Evolutionary conservation across 192 early-diverging fungal genomes (phyloP).

Genomic region (Entomortierella beljakovae): DNA sequence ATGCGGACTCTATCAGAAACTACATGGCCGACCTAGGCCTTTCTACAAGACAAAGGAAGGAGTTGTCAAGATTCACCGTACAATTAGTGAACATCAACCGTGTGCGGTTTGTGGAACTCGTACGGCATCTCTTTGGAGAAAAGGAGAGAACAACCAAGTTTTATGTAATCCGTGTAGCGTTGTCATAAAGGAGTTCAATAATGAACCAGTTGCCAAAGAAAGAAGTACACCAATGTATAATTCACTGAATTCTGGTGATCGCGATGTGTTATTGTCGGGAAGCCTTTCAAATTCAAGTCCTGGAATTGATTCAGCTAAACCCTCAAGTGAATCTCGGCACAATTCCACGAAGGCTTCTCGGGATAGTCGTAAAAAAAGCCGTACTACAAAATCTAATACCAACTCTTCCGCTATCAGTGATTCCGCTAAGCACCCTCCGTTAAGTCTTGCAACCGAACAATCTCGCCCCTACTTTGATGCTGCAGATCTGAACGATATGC

Average conservation of each 20-base stretch:
- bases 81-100: constrained; percentile 5
- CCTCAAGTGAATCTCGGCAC: neutral
- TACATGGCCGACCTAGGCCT: constrained; percentile 23
- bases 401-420: neutral
- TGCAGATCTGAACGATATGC: neutral
- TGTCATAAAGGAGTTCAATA: neutral
- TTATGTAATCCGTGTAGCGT: constrained; percentile 23
- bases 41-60: constrained; percentile 29
- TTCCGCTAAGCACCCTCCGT: neutral
- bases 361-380: neutral
- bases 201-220: neutral
- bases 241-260: neutral
- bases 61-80: constrained; percentile 21
- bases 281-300: neutral
- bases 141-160: constrained; percentile 2
- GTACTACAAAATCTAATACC: neutral
- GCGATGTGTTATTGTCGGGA: neutral
- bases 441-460: neutral
- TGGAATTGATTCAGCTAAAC: neutral
- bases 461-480: neutral
- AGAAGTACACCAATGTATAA: too few species aligned
- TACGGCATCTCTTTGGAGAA: constrained; percentile 1
- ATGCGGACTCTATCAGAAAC: constrained; percentile 44
- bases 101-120: constrained; percentile 13
- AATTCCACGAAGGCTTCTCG: neutral